Conservation (phyloP, 2,329 filamentous ascomycete genomes). For the Aspergillus pseudonomiae region DNA sequence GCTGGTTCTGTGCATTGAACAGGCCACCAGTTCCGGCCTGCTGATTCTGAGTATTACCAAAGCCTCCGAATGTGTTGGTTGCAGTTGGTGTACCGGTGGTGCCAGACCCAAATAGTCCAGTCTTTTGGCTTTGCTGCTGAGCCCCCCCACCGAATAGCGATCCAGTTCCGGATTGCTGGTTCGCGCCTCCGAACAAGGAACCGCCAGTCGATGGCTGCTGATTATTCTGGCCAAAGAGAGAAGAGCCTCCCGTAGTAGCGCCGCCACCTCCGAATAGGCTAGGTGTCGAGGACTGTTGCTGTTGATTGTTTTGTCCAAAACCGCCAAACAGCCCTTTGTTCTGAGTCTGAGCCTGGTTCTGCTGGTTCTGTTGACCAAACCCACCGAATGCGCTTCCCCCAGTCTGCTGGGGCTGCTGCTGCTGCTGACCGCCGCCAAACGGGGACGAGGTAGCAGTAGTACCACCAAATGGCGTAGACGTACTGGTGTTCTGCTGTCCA, state of each 20-base stretch:
- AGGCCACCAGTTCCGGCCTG: constrained; percentile 43
- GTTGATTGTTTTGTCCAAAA: constrained; percentile 48
- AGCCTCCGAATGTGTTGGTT: constrained; percentile 37
- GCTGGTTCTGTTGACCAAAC: constrained; percentile 43
- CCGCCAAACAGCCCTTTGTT: constrained; percentile 39
- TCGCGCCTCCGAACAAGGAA: constrained; percentile 47
- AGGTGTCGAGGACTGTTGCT: constrained; percentile 41
- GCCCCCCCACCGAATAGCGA: constrained; percentile 40
- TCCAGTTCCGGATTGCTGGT: constrained; percentile 35
- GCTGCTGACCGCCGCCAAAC: constrained; percentile 47
- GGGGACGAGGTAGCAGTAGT: constrained; percentile 41
- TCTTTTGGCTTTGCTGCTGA: constrained; percentile 38
- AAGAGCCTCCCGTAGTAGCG: constrained; percentile 29
- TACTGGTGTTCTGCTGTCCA: constrained; percentile 41
- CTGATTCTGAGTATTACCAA: constrained; percentile 49
- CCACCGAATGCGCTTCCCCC: constrained; percentile 47
- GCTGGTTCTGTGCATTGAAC: constrained; percentile 53
- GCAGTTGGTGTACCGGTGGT: constrained; percentile 28
- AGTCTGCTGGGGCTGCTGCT: constrained; percentile 11
- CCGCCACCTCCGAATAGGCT: constrained; percentile 47
- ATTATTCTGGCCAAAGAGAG: constrained; percentile 45
- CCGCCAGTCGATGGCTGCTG: constrained; percentile 38
- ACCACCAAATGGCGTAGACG: constrained; percentile 45
- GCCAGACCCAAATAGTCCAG: constrained; percentile 47
- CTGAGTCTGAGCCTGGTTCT: constrained; percentile 42